phyloP scores from a whole-genome alignment of 2,329 filamentous ascomycete genomes.

The Plectosphaerella plurivora region DNA sequence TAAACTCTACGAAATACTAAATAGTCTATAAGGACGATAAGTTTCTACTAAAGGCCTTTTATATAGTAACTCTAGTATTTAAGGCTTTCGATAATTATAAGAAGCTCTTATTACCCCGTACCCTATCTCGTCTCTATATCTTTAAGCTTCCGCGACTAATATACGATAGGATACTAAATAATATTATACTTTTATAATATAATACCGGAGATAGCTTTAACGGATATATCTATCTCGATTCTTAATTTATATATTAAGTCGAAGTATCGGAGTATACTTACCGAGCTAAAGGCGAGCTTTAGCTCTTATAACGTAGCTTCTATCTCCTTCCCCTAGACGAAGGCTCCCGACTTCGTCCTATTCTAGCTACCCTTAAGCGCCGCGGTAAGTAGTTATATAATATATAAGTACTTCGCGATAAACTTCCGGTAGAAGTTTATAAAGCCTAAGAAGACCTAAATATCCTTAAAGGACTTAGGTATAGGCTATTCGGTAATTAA shows the following conservation, averaged over 20 bases:
- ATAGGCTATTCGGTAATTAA: not conserved
- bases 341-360: not conserved
- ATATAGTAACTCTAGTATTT: too few relatives aligned
- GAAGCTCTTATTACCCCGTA: too few relatives aligned
- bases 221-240: too few relatives aligned
- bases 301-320: not conserved
- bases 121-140: too few relatives aligned
- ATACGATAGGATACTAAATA: too few relatives aligned
- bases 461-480: not conserved
- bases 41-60: too few relatives aligned
- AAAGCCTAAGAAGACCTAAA: constrained; percentile 8
- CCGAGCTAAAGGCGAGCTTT: too few relatives aligned
- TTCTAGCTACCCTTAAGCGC: not conserved
- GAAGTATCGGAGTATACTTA: not conserved
- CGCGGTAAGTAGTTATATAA: not conserved
- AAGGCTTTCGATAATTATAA: too few relatives aligned
- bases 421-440: constrained; percentile 10
- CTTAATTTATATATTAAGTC: not conserved
- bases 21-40: too few relatives aligned
- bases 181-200: not conserved
- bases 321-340: not conserved
- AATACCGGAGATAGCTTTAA: too few relatives aligned
- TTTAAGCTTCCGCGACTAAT: too few relatives aligned
- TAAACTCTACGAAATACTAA: too few relatives aligned
- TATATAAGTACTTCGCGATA: constrained; percentile 5